A percentile compares a stretch with the other conserved stretches of the same genome.
These are phyloP conservation scores for Stemphylium lycopersici DNA, from an alignment of 2,329 filamentous ascomycete genomes.

Conservation along the genomic window DNA sequence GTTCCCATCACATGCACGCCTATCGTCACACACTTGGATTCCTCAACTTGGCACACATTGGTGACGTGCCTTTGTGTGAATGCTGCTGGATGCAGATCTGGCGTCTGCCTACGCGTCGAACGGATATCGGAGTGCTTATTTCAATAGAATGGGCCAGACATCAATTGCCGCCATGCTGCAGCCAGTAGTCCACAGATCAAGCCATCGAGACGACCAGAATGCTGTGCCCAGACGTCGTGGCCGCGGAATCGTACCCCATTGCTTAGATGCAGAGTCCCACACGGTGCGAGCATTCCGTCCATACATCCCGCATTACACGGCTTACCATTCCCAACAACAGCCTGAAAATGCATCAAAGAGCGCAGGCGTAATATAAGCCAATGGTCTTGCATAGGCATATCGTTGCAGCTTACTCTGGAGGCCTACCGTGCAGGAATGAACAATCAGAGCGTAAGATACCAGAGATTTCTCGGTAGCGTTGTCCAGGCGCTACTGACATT, in stretches of 20 bases:
- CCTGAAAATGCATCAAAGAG: slow-evolving; percentile 3
- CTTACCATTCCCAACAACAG: slow-evolving; percentile 1
- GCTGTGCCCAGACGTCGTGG: slow-evolving; percentile 18
- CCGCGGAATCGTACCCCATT: slow-evolving; percentile 18
- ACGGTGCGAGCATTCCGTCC: slow-evolving; percentile 25
- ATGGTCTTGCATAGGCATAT: slow-evolving; percentile 6
- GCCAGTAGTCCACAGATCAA: slow-evolving; percentile 12
- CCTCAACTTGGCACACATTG: slow-evolving; percentile 14
- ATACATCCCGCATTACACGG: slow-evolving; percentile 24
- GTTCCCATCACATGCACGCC: slow-evolving; percentile 31
- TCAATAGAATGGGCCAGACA: slow-evolving; percentile 5
- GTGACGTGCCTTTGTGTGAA: slow-evolving; percentile 24
- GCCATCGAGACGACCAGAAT: slow-evolving; percentile 16
- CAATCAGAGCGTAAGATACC: neutral
- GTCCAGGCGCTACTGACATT: no score
- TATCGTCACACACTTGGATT: slow-evolving; percentile 10
- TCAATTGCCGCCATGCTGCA: slow-evolving; percentile 21
- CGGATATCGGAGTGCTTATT: slow-evolving; percentile 4
- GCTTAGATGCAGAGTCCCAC: slow-evolving; percentile 17
- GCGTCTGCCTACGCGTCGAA: slow-evolving; percentile 18
- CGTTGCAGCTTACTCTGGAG: neutral
- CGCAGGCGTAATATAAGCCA: slow-evolving; percentile 4
- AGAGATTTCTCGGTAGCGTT: neutral
- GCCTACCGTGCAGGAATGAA: neutral
- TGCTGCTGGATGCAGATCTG: slow-evolving; percentile 22